Base-by-base conservation (phyloP, 2,329 filamentous ascomycete species). In the Exserohilum rostratum region DNA sequence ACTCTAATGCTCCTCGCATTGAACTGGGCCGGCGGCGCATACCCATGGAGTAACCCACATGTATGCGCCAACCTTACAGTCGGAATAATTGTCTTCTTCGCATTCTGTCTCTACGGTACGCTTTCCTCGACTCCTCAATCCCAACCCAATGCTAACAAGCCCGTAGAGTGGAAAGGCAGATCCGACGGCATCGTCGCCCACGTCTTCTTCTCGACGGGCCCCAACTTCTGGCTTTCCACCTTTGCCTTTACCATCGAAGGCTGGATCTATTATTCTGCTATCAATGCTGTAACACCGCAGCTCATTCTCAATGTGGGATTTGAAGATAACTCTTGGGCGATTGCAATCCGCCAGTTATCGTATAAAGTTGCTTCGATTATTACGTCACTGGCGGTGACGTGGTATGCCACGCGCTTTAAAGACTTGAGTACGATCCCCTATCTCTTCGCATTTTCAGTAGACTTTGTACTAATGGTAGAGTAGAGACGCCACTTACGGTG, bases 191-290 rank as follows among this genome's bases (percentile, higher is more conserved):
- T 85, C 7, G 74, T 85, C 0, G 82, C 83, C 0, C 83, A 85
- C 60, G 77, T 83, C 31, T 84, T 85, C 74, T 85, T 85, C 70
- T 73, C 69, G 27, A 70, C 74, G 1, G 82, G 82, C 11, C 79
- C 79, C 11, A 85, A 85, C 64, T 85, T 85, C 61, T 78, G 76
- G 6, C 77, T 84, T 3, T 79, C 82, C 2, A 78, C 81, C 9
- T 83, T 84, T 63, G 83, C 83, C 3, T 85, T 85, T 56, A 79
- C 80, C 3, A 80, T 85, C 30, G 83, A 85, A 68, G 83, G 83
- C 12, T 85, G 82, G 82, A 82, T 85, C 50, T 85, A 83, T 55
- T 72, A 72, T 37, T 69, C 65, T 0, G 70, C 70, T n/a, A 68
- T 73, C 18, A 73, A 72, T 27, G 62, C 68, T 6, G 60, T 73